Evolutionary conservation across 495 filamentous ascomycete species (phyloP).

Genomic region (Aspergillus nidulans): DNA sequence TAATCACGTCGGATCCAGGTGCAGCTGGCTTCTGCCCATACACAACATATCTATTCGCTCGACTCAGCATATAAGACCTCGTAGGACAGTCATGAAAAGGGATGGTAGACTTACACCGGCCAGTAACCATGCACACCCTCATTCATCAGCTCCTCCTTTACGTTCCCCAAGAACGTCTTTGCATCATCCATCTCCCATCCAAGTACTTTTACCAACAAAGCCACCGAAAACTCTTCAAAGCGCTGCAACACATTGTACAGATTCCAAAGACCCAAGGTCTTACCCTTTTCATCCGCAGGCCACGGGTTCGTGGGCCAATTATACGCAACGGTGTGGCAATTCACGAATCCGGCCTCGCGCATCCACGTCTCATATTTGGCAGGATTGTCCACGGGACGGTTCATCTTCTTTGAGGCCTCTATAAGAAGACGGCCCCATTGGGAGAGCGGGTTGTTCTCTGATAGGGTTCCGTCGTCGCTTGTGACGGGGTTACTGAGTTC

Average conservation of each 20-base stretch:
- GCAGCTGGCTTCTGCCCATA: constrained; percentile 7
- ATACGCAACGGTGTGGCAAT: not conserved
- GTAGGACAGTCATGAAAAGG: too few species aligned
- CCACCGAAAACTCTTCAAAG: not conserved
- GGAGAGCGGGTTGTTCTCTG: too few species aligned
- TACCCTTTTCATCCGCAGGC: not conserved
- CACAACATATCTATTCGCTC: constrained; percentile 1
- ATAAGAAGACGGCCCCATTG: too few species aligned
- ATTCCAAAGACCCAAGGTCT: constrained; percentile 5
- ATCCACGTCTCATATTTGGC: constrained; percentile 1
- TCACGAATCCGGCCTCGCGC: constrained; percentile 2
- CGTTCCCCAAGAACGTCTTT: too few species aligned
- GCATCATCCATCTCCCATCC: too few species aligned
- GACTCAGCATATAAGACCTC: not conserved
- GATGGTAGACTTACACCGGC: too few species aligned
- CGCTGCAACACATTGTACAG: constrained; percentile 4
- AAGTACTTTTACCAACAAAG: too few species aligned
- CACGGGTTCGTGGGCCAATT: constrained; percentile 7
- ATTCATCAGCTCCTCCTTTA: too few species aligned
- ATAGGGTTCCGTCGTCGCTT: not conserved
- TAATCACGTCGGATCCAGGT: not conserved
- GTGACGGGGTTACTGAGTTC: constrained; percentile 5
- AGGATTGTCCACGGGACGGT: constrained; percentile 2
- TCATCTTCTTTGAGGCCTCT: not conserved
- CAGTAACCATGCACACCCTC: too few species aligned